Evolutionary conservation across 1,284 basidiomycete genomes (phyloP).

Genomic region (Trichosporon ovoides): DNA sequence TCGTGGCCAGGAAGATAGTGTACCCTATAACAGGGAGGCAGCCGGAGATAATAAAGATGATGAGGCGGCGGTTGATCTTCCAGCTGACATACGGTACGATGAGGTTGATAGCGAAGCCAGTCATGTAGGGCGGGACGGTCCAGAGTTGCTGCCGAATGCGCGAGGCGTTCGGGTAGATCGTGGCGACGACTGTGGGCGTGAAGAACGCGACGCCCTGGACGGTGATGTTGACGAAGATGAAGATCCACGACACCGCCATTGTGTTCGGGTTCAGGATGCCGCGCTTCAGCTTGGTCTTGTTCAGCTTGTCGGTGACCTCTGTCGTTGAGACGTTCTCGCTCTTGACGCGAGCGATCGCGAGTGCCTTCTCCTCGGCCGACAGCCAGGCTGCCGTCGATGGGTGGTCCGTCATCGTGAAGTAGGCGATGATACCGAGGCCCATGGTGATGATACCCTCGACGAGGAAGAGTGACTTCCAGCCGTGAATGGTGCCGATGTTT

Average conservation of each 20-base stretch:
- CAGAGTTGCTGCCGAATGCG: constrained; percentile 36
- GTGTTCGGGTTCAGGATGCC: constrained; percentile 27
- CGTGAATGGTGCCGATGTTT: constrained; percentile 21
- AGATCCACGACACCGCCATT: constrained; percentile 36
- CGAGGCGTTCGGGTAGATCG: constrained; percentile 28
- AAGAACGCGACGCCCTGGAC: constrained; percentile 32
- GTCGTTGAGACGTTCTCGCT: constrained; percentile 28
- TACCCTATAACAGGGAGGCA: constrained; percentile 38
- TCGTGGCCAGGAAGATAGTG: constrained; percentile 29
- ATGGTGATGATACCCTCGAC: constrained; percentile 39
- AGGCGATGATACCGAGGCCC: constrained; percentile 22
- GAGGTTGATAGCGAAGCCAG: constrained; percentile 32
- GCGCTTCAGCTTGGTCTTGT: constrained; percentile 8
- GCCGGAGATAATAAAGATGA: constrained; percentile 32
- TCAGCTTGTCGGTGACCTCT: constrained; percentile 15
- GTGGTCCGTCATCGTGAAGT: constrained; percentile 29
- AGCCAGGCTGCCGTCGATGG: constrained; percentile 27
- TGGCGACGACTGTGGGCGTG: constrained; percentile 28
- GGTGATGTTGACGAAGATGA: constrained; percentile 46
- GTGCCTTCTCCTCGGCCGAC: constrained; percentile 23
- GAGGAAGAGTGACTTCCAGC: constrained; percentile 27
- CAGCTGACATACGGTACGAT: constrained; percentile 33
- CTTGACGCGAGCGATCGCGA: constrained; percentile 27
- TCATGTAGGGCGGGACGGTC: constrained; percentile 44
- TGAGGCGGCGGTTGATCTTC: constrained; percentile 36